These are phyloP conservation scores for Ceriops zippeliana DNA, from an alignment of 345 rosid species.

Conservation along the genomic window DNA sequence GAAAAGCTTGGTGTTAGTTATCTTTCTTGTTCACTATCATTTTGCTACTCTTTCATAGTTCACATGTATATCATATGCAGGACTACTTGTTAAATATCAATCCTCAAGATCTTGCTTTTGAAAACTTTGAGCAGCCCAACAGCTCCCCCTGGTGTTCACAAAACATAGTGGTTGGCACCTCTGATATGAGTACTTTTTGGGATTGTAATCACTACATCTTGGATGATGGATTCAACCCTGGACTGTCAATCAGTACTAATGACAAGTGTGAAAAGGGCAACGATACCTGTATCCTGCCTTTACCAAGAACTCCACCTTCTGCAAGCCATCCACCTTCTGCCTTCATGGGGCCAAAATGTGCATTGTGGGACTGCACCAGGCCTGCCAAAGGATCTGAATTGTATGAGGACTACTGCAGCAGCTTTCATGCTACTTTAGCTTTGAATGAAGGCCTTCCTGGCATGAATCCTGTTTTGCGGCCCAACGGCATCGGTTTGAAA, in stretches of 20 bases:
- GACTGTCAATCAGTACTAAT: constrained; percentile 30
- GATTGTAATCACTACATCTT: constrained; percentile 45
- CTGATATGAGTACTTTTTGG: constrained; percentile 43
- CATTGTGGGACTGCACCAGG: constrained; percentile 89
- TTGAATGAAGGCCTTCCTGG: constrained; percentile 61
- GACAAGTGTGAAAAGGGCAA: constrained; percentile 27
- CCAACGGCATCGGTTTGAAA: constrained; percentile 68
- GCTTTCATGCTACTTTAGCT: constrained; percentile 65
- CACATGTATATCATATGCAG: constrained; percentile 27
- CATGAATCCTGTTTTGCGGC: constrained; percentile 60
- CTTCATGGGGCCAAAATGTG: constrained; percentile 81
- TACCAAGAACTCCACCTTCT: constrained; percentile 29
- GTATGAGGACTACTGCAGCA: constrained; percentile 64
- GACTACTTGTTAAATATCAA: constrained; percentile 32
- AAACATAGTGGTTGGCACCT: constrained; percentile 26
- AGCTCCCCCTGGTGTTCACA: constrained; percentile 30
- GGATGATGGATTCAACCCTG: constrained; percentile 43
- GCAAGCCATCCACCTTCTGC: constrained; percentile 67
- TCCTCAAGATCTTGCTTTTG: constrained; percentile 35
- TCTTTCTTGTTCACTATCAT: neutral
- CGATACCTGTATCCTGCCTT: constrained; percentile 12
- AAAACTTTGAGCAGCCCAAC: constrained; percentile 44
- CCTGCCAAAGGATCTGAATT: constrained; percentile 68
- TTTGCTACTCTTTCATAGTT: neutral
- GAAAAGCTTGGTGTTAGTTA: no score